Evolutionary conservation across 2,329 filamentous ascomycete species (phyloP), one percentile per base, ranked within the genome.

Genomic region (Xylaria sp.): DNA sequence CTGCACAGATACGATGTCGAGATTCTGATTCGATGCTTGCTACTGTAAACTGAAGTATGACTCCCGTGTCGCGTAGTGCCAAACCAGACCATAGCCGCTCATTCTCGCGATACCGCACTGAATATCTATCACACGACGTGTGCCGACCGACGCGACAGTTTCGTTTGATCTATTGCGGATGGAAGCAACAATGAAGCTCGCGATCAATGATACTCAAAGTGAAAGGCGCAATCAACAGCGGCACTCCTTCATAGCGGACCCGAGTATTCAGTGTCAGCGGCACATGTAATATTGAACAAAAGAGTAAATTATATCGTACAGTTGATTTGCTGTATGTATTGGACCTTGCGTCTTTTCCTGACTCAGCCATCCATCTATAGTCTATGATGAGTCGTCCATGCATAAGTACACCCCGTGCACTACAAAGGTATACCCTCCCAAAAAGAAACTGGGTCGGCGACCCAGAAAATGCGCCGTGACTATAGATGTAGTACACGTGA

Each of bases 341-440:
- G 23, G 51, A 46, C 60, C 23, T 56, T 49, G 62, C 15, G 25
- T 62, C 52, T 39, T 48, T 64, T 63, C 55, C 31, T 48, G 58
- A 63, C 55, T 56, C 56, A 28, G 3, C 54, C 55, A 20, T 56
- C 55, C 41, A 52, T 71, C 61, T 69, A 67, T 67, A 60, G 49
- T 71, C 69, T 71, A 71, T 71, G 52, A 67, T 69, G 56, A 54
- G 41, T 55, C 64, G 28, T 64, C 39, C 60, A 31, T 71, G 65
- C 68, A 56, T 59, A 60, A 68, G 63, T 56, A 62, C 56, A 60
- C 43, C 68, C 70, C 58, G 51, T 66, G 43, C 63, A 68, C 68
- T 59, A 46, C 41, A 51, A 68, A 68, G 70, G 64, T 68, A 72
- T 71, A 72, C 66, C 62, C 68, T 60, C 63, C 68, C 43, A 65